Conservation (phyloP, 257 asterid species). For the Plantago major region DNA sequence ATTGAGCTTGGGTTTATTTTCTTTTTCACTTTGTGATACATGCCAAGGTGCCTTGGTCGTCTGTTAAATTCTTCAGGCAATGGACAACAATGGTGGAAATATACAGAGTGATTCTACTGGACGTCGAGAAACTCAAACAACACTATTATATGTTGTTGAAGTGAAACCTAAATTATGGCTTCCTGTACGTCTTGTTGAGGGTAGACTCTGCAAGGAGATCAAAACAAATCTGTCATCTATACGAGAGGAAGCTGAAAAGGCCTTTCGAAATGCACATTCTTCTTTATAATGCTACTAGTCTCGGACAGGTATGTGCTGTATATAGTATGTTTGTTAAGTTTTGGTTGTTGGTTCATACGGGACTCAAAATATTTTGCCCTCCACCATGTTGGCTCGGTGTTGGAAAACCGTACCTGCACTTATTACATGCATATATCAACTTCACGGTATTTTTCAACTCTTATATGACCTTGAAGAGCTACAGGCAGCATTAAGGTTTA, state of each 20-base stretch:
- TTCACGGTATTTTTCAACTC: too few species aligned
- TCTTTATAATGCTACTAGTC: constrained; percentile 14
- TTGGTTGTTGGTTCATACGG: too few species aligned
- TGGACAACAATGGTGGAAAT: constrained; percentile 31
- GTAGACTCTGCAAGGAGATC: constrained; percentile 68
- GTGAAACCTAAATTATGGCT: constrained; percentile 84
- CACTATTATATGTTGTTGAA: constrained; percentile 49
- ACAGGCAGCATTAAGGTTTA: too few species aligned
- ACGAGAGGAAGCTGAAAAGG: constrained; percentile 57
- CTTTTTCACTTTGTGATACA: constrained; percentile 12
- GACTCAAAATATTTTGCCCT: too few species aligned
- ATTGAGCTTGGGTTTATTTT: constrained; percentile 3
- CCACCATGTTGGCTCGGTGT: too few species aligned
- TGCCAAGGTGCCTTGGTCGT: constrained; percentile 7
- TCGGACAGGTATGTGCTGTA: constrained; percentile 14
- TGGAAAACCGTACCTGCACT: too few species aligned
- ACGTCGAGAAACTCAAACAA: constrained; percentile 46
- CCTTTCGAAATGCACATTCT: constrained; percentile 24
- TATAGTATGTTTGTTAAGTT: not conserved
- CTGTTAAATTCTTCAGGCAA: constrained; percentile 25
- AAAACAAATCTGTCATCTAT: constrained; percentile 55
- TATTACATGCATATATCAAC: too few species aligned
- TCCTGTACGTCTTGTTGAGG: constrained; percentile 76
- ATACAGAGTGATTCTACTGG: constrained; percentile 24
- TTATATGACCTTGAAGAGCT: too few species aligned